phyloP scores from a whole-genome alignment of 75 land plant species.

The Gnetum montanum region DNA sequence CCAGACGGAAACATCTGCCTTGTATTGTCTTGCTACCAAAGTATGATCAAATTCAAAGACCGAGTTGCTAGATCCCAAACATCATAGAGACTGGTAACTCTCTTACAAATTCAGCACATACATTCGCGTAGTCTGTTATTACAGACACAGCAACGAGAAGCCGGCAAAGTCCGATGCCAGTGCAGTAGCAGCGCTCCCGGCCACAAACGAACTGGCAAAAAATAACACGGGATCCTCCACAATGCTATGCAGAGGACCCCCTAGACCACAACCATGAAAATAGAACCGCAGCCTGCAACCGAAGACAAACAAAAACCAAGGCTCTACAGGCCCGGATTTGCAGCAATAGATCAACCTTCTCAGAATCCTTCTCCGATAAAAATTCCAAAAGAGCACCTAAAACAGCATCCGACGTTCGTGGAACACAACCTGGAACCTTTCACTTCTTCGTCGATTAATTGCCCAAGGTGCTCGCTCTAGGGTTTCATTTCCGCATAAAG shows the following conservation, averaged over 20 bases:
- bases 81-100: neutral
- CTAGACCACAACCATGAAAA: conserved; percentile 7
- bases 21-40: neutral
- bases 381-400: no score
- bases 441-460: no score
- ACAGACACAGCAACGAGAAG: no score
- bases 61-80: conserved; percentile 4
- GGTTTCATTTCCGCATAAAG: no score
- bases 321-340: neutral
- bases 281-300: neutral
- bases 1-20: conserved; percentile 36
- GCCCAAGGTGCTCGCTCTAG: no score
- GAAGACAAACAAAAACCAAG: neutral
- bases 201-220: neutral
- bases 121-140: neutral
- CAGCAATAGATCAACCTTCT: neutral
- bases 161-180: no score
- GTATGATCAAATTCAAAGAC: neutral
- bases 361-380: no score
- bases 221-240: conserved; percentile 7
- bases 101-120: neutral
- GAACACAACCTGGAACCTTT: no score
- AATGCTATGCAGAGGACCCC: conserved; percentile 7
- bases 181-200: neutral
- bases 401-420: no score